These are phyloP conservation scores for Triangularia setosa DNA, from an alignment of 2,329 filamentous ascomycete species.

Conservation along the genomic window DNA sequence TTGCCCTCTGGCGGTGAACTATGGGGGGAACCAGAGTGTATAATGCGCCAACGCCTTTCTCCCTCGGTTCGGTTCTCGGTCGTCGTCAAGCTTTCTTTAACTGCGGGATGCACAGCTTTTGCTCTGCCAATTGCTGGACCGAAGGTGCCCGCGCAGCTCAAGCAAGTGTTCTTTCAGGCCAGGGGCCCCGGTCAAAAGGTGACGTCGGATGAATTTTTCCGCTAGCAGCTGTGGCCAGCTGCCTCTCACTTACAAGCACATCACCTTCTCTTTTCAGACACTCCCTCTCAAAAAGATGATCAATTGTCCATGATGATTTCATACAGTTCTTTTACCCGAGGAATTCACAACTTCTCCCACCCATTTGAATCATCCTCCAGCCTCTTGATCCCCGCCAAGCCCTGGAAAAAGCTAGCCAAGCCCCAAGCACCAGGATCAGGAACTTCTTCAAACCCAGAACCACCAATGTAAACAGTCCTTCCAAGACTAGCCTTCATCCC, in stretches of 20 bases:
- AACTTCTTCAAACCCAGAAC: constrained; percentile 66
- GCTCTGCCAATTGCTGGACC: constrained; percentile 13
- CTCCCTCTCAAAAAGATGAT: neutral
- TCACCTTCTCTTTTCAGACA: neutral
- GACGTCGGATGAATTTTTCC: constrained; percentile 11
- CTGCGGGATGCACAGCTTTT: constrained; percentile 20
- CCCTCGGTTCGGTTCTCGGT: constrained; percentile 9
- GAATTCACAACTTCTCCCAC: constrained; percentile 22
- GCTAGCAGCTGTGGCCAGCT: constrained; percentile 13
- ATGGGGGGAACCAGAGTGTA: constrained; percentile 5
- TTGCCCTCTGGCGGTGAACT: constrained; percentile 14
- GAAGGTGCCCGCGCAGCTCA: constrained; percentile 17
- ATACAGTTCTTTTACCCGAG: neutral
- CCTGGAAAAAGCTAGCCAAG: constrained; percentile 75
- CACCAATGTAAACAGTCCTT: constrained; percentile 76
- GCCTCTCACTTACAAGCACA: neutral
- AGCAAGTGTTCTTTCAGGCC: neutral
- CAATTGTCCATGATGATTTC: neutral
- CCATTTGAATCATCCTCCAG: constrained; percentile 12
- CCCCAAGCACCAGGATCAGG: constrained; percentile 67
- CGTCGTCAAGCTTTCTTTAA: neutral
- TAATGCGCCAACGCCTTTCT: constrained; percentile 17
- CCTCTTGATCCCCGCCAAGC: constrained; percentile 54
- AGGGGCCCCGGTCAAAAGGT: constrained; percentile 7
- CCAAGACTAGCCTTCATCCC: constrained; percentile 89